A percentile compares a stretch with the other conserved stretches of the same genome.
Conservation (phyloP, 371 early-diverging fungal species). For the Capillidium heterosporum region DNA sequence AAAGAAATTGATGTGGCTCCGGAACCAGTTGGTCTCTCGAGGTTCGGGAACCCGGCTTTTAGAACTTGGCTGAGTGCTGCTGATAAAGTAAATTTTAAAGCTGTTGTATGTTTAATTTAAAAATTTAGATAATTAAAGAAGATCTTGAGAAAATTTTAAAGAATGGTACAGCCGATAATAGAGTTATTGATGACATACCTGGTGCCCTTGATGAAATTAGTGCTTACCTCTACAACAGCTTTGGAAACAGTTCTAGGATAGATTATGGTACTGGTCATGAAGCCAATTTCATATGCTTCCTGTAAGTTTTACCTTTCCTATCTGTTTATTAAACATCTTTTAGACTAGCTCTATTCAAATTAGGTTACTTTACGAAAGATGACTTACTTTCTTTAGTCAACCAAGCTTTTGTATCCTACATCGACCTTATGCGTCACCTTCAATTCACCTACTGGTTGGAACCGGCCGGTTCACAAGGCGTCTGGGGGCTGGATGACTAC, state of each 20-base stretch:
- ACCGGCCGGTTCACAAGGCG: constrained; percentile 98
- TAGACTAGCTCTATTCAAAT: constrained; percentile 59
- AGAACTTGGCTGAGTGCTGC: constrained; percentile 55
- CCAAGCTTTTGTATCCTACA: constrained; percentile 73
- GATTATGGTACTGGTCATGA: constrained; percentile 99
- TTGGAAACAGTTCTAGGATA: constrained; percentile 90
- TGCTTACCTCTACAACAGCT: constrained; percentile 68
- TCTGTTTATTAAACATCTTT: background rate
- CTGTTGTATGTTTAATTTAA: background rate
- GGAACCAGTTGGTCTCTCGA: constrained; percentile 47
- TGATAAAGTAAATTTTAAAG: constrained; percentile 18
- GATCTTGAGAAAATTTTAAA: background rate
- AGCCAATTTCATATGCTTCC: constrained; percentile 83
- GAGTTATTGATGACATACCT: constrained; percentile 19
- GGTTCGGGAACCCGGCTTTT: constrained; percentile 89
- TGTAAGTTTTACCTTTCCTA: constrained; percentile 26
- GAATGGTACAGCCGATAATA: too few relatives aligned
- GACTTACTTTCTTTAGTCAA: constrained; percentile 62
- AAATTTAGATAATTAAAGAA: background rate
- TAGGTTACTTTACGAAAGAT: constrained; percentile 32
- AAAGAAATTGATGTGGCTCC: constrained; percentile 15
- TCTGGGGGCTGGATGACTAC: constrained; percentile 98
- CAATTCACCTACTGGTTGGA: constrained; percentile 92
- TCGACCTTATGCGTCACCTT: constrained; percentile 67
- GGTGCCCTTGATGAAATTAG: constrained; percentile 39